Conservation (phyloP, 2,329 filamentous ascomycete species). For the Paraphoma chrysanthemicola region DNA sequence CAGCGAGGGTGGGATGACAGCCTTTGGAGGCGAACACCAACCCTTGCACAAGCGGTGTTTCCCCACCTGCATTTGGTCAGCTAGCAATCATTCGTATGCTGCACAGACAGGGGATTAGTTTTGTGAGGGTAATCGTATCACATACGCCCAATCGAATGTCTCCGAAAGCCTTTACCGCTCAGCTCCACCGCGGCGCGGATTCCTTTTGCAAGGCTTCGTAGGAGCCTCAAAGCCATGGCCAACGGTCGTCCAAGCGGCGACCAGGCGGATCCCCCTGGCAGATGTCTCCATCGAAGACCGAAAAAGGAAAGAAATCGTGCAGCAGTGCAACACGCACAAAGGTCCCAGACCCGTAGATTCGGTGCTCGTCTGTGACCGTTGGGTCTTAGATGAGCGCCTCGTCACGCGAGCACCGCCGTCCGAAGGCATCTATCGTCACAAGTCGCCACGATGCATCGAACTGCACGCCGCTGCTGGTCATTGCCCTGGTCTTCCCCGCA, state of each 20-base stretch:
- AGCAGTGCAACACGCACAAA: slow-evolving; percentile 13
- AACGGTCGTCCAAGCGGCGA: slow-evolving; percentile 12
- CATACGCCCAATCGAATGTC: slow-evolving; percentile 19
- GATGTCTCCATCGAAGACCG: slow-evolving; percentile 16
- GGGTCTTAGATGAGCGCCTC: slow-evolving; percentile 13
- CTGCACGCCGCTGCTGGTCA: slow-evolving; percentile 14
- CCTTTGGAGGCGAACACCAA: slow-evolving; percentile 3
- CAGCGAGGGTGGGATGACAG: slow-evolving; percentile 18
- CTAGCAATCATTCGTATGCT: slow-evolving; percentile 17
- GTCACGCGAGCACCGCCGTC: slow-evolving; percentile 30
- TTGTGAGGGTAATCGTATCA: slow-evolving; percentile 44
- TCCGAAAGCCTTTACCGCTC: slow-evolving; percentile 4
- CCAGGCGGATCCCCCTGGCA: slow-evolving; percentile 19
- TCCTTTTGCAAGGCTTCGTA: slow-evolving; percentile 10
- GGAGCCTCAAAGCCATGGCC: slow-evolving; percentile 34
- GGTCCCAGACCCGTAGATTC: slow-evolving; percentile 19
- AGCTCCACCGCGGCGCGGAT: slow-evolving; percentile 4
- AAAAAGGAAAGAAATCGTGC: slow-evolving; percentile 22
- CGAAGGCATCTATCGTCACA: slow-evolving; percentile 32
- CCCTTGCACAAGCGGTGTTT: slow-evolving; percentile 18
- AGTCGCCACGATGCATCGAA: slow-evolving; percentile 27
- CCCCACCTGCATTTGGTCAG: slow-evolving; percentile 27
- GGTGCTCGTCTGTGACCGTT: slow-evolving; percentile 20
- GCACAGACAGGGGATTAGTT: slow-evolving; percentile 24
- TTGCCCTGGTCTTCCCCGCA: slow-evolving; percentile 47